A percentile compares a stretch with the other conserved stretches of the same genome.
Evolutionary conservation across 805 yeast species (phyloP).

Genomic region (Scheffersomyces lignosus): DNA sequence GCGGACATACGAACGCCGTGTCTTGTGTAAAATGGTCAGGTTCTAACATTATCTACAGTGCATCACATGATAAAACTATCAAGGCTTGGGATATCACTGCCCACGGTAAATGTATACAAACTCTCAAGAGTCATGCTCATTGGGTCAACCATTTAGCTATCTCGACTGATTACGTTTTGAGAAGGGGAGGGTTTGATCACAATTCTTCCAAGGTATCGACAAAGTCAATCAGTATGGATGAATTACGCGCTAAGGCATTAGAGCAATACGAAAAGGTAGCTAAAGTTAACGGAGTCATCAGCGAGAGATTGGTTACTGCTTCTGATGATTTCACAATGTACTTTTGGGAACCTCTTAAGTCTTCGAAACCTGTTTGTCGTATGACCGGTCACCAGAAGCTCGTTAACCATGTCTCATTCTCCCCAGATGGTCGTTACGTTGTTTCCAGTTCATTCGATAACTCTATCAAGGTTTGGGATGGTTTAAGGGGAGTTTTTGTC

Average conservation of each 20-base stretch:
- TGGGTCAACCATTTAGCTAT: slow-evolving; percentile 96
- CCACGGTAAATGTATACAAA: slow-evolving; percentile 74
- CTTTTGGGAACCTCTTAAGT: slow-evolving; percentile 87
- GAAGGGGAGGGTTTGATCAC: slow-evolving; percentile 89
- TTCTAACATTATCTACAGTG: slow-evolving; percentile 75
- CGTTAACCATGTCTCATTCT: slow-evolving; percentile 92
- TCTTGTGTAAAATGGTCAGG: slow-evolving; percentile 99
- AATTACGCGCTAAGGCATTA: slow-evolving; percentile 50
- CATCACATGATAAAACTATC: slow-evolving; percentile 92
- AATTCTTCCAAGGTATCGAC: slow-evolving; percentile 41
- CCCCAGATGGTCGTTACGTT: slow-evolving; percentile 90
- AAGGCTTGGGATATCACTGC: slow-evolving; percentile 82
- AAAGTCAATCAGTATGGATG: slow-evolving; percentile 20
- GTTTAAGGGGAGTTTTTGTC: slow-evolving; percentile 83
- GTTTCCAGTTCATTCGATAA: slow-evolving; percentile 96
- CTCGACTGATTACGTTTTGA: slow-evolving; percentile 83
- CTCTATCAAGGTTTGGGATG: slow-evolving; percentile 95
- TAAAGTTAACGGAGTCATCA: slow-evolving; percentile 49
- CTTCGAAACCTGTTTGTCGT: slow-evolving; percentile 81
- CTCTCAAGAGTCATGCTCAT: slow-evolving; percentile 88
- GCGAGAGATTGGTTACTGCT: slow-evolving; percentile 89
- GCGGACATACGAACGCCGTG: slow-evolving; percentile 87
- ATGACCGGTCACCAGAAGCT: slow-evolving; percentile 98
- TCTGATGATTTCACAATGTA: slow-evolving; percentile 98
- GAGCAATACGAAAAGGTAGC: slow-evolving; percentile 64